Evolutionary conservation across 345 rosid genomes (phyloP), one percentile per base, ranked within the genome.

Genomic region (Salix arbutifolia): DNA sequence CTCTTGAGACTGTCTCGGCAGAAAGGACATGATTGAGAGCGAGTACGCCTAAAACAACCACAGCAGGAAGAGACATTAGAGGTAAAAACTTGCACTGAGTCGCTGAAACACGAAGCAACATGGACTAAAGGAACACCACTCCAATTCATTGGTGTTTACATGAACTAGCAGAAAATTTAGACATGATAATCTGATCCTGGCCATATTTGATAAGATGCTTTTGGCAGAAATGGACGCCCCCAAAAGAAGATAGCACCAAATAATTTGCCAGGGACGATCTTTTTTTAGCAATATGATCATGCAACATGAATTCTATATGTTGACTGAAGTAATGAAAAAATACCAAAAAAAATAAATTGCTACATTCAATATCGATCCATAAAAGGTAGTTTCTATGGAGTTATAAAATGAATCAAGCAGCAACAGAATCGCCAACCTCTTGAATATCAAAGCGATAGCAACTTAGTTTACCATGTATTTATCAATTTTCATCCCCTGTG

Each of bases 1-100:
- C 95, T 86, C 82, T 86, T 89, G 16, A 91, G 86, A 82, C 85
- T 83, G 77, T 88, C 89, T 0, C 92, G 88, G 44, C 95, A 91
- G 72, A 91, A 91, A 30, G 95, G 95, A 76, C 95, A 91, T 0
- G 95, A 91, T 77, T 83, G 86, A 0, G 95, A 89, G 53, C 88
- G 79, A 40, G 77, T 14, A 21, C 95, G 79, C 95, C 92, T 91
- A 66, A 48, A 42, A 26, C 50, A 69, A 38, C 53, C 44, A 40
- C 2, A 26, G 21, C 53, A 68, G 10, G 18, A 38, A n/a, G 26
- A 30, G 40, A 16, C 21, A 4, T 46, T 46, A 11, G 50, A 1
- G 23, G 64, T 58, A 2, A 58, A 3, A 33, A 3, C 64, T 23
- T 52, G 56, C 18, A 5, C 6, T 18, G 56, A 5, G n/a, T 46